These are phyloP conservation scores for Wallacemonas collosoma DNA, from an alignment of 208 protist species.

Conservation along the genomic window DNA sequence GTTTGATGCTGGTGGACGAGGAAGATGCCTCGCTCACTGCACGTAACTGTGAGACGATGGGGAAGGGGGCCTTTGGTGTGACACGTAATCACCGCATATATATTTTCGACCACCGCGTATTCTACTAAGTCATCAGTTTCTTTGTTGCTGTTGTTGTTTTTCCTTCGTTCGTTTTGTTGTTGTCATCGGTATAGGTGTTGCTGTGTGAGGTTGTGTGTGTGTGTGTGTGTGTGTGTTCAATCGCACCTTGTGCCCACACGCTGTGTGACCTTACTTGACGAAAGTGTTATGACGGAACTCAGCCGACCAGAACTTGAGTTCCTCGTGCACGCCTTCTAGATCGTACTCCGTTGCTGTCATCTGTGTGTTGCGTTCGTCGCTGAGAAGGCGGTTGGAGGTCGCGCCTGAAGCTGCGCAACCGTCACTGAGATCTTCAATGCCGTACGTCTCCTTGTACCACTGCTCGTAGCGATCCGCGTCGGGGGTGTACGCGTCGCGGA, in stretches of 20 bases:
- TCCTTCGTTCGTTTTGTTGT: too few relatives aligned
- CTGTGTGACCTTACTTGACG: slow-evolving; percentile 28
- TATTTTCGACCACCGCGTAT: too few relatives aligned
- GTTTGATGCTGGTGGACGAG: too few relatives aligned
- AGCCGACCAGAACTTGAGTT: slow-evolving; percentile 55
- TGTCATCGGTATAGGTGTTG: too few relatives aligned
- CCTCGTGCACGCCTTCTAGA: slow-evolving; percentile 50
- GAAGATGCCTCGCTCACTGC: too few relatives aligned
- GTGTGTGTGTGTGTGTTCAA: neutral
- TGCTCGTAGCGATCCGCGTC: slow-evolving; percentile 68
- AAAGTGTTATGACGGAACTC: slow-evolving; percentile 67
- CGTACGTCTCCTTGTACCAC: slow-evolving; percentile 82
- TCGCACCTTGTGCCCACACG: neutral
- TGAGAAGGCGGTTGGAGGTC: slow-evolving; percentile 48
- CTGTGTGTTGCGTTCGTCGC: slow-evolving; percentile 59
- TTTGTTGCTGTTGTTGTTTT: too few relatives aligned
- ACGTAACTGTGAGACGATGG: too few relatives aligned
- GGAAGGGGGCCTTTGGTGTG: too few relatives aligned
- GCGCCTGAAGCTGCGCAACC: slow-evolving; percentile 68
- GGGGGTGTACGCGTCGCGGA: slow-evolving; percentile 54
- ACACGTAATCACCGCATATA: too few relatives aligned
- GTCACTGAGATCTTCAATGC: slow-evolving; percentile 64
- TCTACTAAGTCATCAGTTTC: too few relatives aligned
- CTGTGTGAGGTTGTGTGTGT: neutral
- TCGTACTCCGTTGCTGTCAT: slow-evolving; percentile 40